These are phyloP conservation scores for Corylus heterophylla DNA, from an alignment of 306 rosid species.

Conservation along the genomic window DNA sequence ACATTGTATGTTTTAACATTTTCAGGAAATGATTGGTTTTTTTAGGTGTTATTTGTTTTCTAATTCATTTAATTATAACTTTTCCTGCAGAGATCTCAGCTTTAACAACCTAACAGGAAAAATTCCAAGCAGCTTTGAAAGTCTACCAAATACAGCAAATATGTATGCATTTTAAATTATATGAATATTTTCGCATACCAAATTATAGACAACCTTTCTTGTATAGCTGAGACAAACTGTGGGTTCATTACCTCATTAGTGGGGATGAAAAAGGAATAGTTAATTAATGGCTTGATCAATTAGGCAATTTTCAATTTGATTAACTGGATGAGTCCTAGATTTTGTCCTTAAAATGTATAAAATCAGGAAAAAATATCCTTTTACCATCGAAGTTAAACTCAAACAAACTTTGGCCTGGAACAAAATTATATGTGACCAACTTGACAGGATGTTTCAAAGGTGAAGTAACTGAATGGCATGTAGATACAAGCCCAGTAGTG, in stretches of 20 bases:
- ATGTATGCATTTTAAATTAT: constrained; percentile 45
- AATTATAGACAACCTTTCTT: neutral
- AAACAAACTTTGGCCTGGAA: neutral
- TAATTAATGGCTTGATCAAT: neutral
- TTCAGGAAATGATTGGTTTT: neutral
- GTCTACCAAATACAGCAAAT: constrained; percentile 3
- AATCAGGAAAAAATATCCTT: neutral
- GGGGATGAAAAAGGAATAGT: neutral
- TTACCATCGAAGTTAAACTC: neutral
- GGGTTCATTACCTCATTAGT: neutral
- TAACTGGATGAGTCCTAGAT: neutral
- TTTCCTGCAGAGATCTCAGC: constrained; percentile 70
- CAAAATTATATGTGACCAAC: neutral
- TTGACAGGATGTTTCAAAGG: neutral
- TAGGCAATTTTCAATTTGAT: neutral
- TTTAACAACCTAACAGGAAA: constrained; percentile 63
- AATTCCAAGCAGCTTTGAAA: constrained; percentile 50
- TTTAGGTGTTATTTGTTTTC: neutral
- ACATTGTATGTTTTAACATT: neutral
- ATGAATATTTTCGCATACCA: neutral
- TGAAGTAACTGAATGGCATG: neutral
- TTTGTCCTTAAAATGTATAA: neutral
- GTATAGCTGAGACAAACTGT: neutral
- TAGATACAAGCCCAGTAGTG: no score
- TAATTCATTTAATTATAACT: neutral